These are phyloP conservation scores for Annona squamosa DNA, from an alignment of 164 flowering plant species.

Conservation along the genomic window DNA sequence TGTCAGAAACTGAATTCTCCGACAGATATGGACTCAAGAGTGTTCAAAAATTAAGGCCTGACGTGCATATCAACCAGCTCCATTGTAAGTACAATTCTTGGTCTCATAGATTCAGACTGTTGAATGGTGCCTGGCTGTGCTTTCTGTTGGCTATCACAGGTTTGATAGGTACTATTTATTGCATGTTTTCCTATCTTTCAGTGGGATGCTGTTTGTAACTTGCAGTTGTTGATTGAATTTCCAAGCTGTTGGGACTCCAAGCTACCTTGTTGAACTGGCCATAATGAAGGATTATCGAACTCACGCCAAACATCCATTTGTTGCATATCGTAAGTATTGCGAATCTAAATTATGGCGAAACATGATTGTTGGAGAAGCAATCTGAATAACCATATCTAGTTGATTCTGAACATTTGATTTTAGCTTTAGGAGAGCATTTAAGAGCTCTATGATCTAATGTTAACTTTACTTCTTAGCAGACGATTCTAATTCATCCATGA, in stretches of 20 bases:
- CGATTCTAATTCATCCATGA: background rate
- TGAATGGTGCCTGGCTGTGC: no score
- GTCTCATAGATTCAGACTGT: no score
- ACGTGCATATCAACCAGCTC: no score
- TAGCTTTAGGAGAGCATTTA: background rate
- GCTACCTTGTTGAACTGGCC: conserved; percentile 8
- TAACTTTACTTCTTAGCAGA: background rate
- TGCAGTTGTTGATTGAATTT: background rate
- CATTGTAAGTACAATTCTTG: no score
- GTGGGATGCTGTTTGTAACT: background rate
- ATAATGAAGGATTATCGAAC: conserved; percentile 22
- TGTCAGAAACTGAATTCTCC: no score
- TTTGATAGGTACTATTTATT: no score
- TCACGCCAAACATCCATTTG: conserved; percentile 32
- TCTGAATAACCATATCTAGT: background rate
- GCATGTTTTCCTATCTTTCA: background rate
- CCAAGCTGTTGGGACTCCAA: background rate
- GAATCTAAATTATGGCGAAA: background rate
- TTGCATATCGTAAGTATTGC: conserved; percentile 29
- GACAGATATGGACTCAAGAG: no score
- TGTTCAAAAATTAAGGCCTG: no score
- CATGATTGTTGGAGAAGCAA: background rate
- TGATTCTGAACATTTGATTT: background rate
- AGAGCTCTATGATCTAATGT: background rate
- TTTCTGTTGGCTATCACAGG: no score